Conservation (phyloP, 192 early-diverging fungal genomes). For the Phlyctochytrium bullatum region DNA sequence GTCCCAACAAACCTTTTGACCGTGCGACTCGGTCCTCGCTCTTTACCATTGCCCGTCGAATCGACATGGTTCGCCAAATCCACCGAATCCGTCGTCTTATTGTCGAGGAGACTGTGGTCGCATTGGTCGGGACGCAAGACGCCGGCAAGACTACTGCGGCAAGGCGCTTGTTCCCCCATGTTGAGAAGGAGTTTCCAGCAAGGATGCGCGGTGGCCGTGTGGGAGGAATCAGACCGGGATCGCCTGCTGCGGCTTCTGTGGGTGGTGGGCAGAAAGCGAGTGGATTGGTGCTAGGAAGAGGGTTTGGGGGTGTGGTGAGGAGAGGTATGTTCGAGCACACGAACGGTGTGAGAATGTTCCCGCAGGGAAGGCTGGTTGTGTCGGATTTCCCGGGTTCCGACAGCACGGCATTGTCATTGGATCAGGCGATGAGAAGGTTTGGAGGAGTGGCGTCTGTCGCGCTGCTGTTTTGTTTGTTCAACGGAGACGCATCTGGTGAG, state of each 20-base stretch:
- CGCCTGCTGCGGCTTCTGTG: no score
- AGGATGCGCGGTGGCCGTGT: no score
- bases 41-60: conserved; percentile 18
- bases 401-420: conserved; percentile 20
- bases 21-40: conserved; percentile 20
- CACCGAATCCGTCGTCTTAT: conserved; percentile 25
- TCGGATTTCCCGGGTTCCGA: conserved; percentile 32
- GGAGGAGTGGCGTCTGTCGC: conserved; percentile 31
- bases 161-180: conserved; percentile 26
- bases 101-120: conserved; percentile 32
- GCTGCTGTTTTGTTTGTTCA: conserved; percentile 22
- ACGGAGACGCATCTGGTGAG: conserved; percentile 30
- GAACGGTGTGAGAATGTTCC: conserved; percentile 27
- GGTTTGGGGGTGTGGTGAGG: conserved; percentile 13
- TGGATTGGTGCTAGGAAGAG: no score
- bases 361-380: conserved; percentile 24
- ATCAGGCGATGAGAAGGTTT: conserved; percentile 33
- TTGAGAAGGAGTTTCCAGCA: conserved; percentile 27
- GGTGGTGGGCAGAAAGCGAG: no score
- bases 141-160: conserved; percentile 31
- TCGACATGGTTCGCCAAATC: conserved; percentile 31
- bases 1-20: conserved; percentile 24
- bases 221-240: no score
- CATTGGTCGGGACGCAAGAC: conserved; percentile 31
- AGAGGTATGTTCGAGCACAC: conserved; percentile 32